Conservation (phyloP, 2,329 filamentous ascomycete genomes). For the Diaporthe capsici region DNA sequence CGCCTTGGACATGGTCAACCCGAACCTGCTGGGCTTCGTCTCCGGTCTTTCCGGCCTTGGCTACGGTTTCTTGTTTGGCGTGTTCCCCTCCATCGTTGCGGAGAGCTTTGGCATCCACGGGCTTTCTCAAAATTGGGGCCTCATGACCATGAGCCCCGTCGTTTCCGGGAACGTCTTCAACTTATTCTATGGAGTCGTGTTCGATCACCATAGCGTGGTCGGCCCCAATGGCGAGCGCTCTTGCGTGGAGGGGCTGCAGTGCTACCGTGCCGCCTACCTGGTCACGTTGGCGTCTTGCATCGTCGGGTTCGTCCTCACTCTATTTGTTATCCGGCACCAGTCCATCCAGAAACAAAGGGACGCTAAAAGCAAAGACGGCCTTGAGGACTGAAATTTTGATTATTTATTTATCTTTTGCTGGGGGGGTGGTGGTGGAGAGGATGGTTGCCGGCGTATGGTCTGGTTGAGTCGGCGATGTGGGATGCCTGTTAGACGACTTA, state of each 20-base stretch:
- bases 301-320: slow-evolving; percentile 76
- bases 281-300: slow-evolving; percentile 82
- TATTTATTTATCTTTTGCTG: neutral
- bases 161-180: slow-evolving; percentile 94
- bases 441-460: neutral
- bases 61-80: slow-evolving; percentile 95
- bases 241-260: slow-evolving; percentile 83
- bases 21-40: slow-evolving; percentile 81
- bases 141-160: slow-evolving; percentile 91
- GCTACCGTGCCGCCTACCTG: slow-evolving; percentile 86
- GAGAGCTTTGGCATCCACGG: slow-evolving; percentile 93
- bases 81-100: slow-evolving; percentile 89
- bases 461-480: neutral
- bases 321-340: slow-evolving; percentile 79
- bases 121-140: slow-evolving; percentile 95
- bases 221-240: slow-evolving; percentile 77
- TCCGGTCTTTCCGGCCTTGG: slow-evolving; percentile 88
- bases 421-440: neutral
- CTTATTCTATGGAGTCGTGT: slow-evolving; percentile 87
- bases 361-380: slow-evolving; percentile 52
- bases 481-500: slow-evolving; percentile 28
- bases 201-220: slow-evolving; percentile 83
- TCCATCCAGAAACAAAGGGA: slow-evolving; percentile 56
- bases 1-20: slow-evolving; percentile 82
- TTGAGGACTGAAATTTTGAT: slow-evolving; percentile 51